Base-by-base conservation (phyloP, 805 yeast genomes). In the Wickerhamiella azyma region DNA sequence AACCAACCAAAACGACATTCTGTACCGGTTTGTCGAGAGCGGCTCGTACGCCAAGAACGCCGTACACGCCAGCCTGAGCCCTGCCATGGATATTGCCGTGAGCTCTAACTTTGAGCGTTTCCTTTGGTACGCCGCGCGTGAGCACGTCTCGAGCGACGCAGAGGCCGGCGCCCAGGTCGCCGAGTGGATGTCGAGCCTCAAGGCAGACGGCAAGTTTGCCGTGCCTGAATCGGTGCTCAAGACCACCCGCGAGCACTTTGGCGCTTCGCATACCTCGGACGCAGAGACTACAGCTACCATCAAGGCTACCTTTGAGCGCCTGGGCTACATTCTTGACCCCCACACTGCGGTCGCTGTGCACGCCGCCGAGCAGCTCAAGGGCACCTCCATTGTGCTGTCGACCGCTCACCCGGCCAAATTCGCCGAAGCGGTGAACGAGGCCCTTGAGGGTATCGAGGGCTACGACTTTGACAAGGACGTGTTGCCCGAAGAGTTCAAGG, bases 341-440 rank as follows among this genome's bases (percentile, higher is more conserved):
- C 99, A 92, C 65, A 75, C 95, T 37, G 86, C 99, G 33, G 95
- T 92, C 46, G 98, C 97, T 59, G 81, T 92, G 39, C 74, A 81
- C 49, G 81, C 94, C 17, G 69, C 92, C 36, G 70, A 75, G 58
- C 69, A 68, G 13, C 59, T 64, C 43, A 72, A 68, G 39, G 59
- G 30, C 63, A 57, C 51, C 9, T 59, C 67, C 26, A 72, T 92
- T 39, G 82, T 95, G 5, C 74, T 92, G 48, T 82, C 96, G 9
- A 92, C 99, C 41, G 99, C 99, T 8, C 99, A 92, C 63, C 99
- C 99, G 37, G 99, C 98, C 50, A 92, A 92, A 67, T 92, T 92
- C 59, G 84, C 95, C 21, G 96, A 85, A 52, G 98, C 95, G 43
- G 99, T 92, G 21, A 81, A 88, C 63, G 67, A 74, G 55, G 85